Conservation (phyloP, 1,139 yeast genomes). For the Yamadazyma dushanensis region DNA sequence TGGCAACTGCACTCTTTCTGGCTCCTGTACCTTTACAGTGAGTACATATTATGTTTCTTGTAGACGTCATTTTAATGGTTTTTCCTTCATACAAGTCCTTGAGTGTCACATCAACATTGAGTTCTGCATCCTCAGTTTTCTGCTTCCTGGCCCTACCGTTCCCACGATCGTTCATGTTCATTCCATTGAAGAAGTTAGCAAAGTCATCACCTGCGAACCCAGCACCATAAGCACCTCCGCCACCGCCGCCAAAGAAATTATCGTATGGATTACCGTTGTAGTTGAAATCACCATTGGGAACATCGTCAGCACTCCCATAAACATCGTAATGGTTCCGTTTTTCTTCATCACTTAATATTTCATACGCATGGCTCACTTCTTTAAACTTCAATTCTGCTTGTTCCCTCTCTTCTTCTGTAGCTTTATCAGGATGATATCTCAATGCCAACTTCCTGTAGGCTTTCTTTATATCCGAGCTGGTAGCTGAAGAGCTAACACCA, state of each 20-base stretch:
- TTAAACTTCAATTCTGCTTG: constrained; percentile 73
- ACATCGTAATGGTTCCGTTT: constrained; percentile 57
- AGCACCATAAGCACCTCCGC: constrained; percentile 19
- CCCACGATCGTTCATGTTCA: constrained; percentile 29
- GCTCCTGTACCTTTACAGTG: constrained; percentile 78
- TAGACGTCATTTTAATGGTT: constrained; percentile 69
- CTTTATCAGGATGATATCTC: constrained; percentile 80
- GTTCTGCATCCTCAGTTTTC: constrained; percentile 65
- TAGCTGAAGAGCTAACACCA: constrained; percentile 64
- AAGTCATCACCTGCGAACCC: constrained; percentile 67
- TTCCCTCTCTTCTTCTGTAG: constrained; percentile 60
- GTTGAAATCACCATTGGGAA: constrained; percentile 20
- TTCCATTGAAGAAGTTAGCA: constrained; percentile 62
- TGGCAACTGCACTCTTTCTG: constrained; percentile 56
- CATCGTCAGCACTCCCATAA: constrained; percentile 51
- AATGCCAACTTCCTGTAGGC: constrained; percentile 79
- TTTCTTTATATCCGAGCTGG: constrained; percentile 65
- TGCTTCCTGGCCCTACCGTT: constrained; percentile 12
- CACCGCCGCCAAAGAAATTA: constrained; percentile 33
- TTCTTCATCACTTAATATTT: constrained; percentile 63
- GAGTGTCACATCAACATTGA: constrained; percentile 63
- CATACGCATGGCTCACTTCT: constrained; percentile 77
- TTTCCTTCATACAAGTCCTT: constrained; percentile 85
- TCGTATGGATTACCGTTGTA: constrained; percentile 44
- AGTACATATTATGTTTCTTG: constrained; percentile 71